Conservation (phyloP, 202 grass and related monocot genomes). For the Carex arenaria region DNA sequence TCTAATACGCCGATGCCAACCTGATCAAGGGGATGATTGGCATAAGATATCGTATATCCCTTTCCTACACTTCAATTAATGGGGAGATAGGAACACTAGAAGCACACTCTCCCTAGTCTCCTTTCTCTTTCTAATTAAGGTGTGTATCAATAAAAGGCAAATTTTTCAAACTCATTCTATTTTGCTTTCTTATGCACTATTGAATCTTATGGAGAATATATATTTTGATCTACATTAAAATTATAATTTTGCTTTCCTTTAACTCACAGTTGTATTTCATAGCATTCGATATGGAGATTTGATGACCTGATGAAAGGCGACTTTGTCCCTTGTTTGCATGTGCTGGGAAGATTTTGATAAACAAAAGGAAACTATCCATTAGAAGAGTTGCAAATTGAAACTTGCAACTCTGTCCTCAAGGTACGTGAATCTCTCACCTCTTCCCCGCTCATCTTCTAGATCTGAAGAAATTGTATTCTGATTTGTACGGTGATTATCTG, state of each 20-base stretch:
- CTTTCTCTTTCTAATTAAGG: too few species aligned
- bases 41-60: background rate
- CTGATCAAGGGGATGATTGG: background rate
- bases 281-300: background rate
- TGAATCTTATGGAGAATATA: too few species aligned
- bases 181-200: background rate
- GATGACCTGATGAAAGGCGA: too few species aligned
- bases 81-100: too few species aligned
- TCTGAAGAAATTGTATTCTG: constrained; percentile 25
- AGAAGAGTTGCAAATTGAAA: background rate
- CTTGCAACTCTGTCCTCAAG: background rate
- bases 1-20: background rate
- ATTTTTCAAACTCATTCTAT: too few species aligned
- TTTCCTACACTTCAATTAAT: background rate
- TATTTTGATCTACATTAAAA: background rate
- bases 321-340: too few species aligned
- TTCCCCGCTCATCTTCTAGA: constrained; percentile 44
- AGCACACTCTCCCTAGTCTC: too few species aligned
- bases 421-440: background rate
- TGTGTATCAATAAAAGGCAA: too few species aligned
- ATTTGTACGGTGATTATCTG: background rate
- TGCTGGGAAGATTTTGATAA: background rate
- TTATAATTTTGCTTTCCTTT: background rate
- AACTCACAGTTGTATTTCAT: background rate
- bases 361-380: too few species aligned